Evolutionary conservation across 805 yeast species (phyloP), one percentile per base, ranked within the genome.

Genomic region (Yarrowia keelungensis): DNA sequence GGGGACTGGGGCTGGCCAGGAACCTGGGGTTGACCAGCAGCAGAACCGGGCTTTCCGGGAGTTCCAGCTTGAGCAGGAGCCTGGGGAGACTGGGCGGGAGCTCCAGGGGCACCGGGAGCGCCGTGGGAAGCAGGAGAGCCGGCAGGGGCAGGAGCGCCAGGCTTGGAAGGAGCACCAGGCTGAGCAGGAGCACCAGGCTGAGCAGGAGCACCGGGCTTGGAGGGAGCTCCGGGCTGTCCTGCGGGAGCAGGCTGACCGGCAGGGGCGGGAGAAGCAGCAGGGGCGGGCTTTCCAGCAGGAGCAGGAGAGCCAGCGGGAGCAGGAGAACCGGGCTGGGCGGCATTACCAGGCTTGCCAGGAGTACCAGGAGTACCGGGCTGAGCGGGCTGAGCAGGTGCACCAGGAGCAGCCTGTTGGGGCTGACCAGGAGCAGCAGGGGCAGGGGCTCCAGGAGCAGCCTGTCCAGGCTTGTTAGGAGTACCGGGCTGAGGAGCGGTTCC

Each of bases 1-100:
- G 58, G 43, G 2, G 51, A 10, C 51, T 47, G 51, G n/a, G 51
- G 51, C 51, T 47, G 35, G 35, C 9, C 58, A 16, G 58, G 43
- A 5, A 36, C 7, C 51, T 47, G 51, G 9, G 51, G 51, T 36
- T 47, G 35, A 15, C 36, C 51, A 22, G 51, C 51, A 14, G 51
- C 36, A 11, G 51, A 22, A 5, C 51, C 51, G 26, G 51, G 51
- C 15, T n/a, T 45, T 32, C 49, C 49, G 12, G 49, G 49, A 45
- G 49, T 45, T 38, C 39, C 39, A 11, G 39, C 49, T 32, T 45
- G 49, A 12, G 32, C 49, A 45, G 49, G 49, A 38, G 49, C 49
- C 49, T 45, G 49, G 15, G 49, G 49, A 38, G 39, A 38, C 12
- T 11, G 12, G 39, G 39, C 39, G 8, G 54, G 54, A 32, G 54